A percentile compares a stretch with the other conserved stretches of the same genome.
These are phyloP conservation scores for Aspergillus hancockii DNA, from an alignment of 495 filamentous ascomycete genomes.

Conservation along the genomic window DNA sequence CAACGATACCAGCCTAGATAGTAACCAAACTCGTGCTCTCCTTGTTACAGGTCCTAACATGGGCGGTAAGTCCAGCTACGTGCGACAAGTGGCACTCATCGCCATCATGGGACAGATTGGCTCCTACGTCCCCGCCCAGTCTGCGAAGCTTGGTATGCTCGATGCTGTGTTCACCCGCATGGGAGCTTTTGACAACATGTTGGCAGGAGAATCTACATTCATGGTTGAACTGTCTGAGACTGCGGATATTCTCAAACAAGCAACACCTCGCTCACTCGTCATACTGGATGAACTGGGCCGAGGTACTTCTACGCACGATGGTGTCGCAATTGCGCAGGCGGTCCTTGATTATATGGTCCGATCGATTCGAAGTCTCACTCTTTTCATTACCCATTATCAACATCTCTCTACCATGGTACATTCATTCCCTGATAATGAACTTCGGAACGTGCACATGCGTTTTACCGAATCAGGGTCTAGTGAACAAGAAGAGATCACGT, in stretches of 20 bases:
- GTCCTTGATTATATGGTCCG: constrained; percentile 83
- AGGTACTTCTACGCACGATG: constrained; percentile 92
- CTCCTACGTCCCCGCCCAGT: constrained; percentile 83
- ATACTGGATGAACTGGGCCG: constrained; percentile 95
- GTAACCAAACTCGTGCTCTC: constrained; percentile 67
- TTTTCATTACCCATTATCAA: constrained; percentile 99
- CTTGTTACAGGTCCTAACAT: constrained; percentile 97
- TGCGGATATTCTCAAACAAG: constrained; percentile 83
- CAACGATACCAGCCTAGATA: constrained; percentile 73
- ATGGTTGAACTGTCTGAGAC: constrained; percentile 97
- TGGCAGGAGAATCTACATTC: constrained; percentile 93
- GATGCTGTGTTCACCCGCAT: constrained; percentile 96
- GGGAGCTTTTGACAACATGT: constrained; percentile 96
- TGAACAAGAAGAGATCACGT: constrained; percentile 64
- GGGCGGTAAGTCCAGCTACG: constrained; percentile 96
- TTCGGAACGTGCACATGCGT: constrained; percentile 81
- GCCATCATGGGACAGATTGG: constrained; percentile 94
- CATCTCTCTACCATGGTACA: constrained; percentile 70
- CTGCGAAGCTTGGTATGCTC: constrained; percentile 73
- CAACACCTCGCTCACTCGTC: constrained; percentile 76
- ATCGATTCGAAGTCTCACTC: constrained; percentile 69
- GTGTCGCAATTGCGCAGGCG: constrained; percentile 91
- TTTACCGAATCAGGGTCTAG: constrained; percentile 60
- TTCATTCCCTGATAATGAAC: constrained; percentile 58
- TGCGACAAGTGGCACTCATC: constrained; percentile 87